A percentile compares a stretch with the other conserved stretches of the same genome.
Evolutionary conservation across 2,329 filamentous ascomycete genomes (phyloP).

Genomic region (Colletotrichum horii): DNA sequence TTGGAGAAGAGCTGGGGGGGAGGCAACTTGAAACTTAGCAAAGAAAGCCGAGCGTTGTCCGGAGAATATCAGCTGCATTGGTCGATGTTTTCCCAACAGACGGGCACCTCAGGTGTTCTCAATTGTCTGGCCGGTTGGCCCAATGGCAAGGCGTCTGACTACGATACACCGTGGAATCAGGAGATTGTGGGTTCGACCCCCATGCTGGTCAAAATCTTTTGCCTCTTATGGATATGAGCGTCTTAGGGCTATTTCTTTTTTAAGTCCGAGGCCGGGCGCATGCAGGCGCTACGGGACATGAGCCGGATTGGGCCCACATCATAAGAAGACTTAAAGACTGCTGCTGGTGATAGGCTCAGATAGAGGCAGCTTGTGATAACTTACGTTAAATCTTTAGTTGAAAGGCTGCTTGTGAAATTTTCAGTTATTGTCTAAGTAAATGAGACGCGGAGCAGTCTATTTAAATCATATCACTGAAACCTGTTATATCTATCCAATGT

Average conservation of each 20-base stretch:
- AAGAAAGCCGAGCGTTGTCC: accelerated
- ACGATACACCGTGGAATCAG: conserved; percentile 30
- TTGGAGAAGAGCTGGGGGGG: neutral
- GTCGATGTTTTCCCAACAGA: neutral
- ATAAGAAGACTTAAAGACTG: neutral
- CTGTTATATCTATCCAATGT: neutral
- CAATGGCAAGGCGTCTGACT: conserved; percentile 50
- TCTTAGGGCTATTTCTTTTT: neutral
- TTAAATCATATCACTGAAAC: neutral
- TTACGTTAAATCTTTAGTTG: neutral
- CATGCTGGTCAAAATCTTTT: conserved; percentile 18
- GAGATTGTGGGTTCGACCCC: conserved; percentile 23
- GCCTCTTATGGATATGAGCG: neutral
- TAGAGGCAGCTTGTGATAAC: neutral
- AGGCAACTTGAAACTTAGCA: neutral
- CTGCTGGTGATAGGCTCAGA: too few relatives aligned
- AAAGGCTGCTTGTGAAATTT: too few relatives aligned
- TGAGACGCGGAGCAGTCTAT: neutral
- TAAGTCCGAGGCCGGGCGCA: neutral
- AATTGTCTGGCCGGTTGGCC: conserved; percentile 30
- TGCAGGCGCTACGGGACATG: neutral
- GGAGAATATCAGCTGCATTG: neutral
- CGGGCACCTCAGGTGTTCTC: neutral
- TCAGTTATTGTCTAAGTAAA: neutral
- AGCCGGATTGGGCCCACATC: neutral